Evolutionary conservation across 2,329 filamentous ascomycete species (phyloP), one percentile per base, ranked within the genome.

Genomic region (Aspergillus awamori): DNA sequence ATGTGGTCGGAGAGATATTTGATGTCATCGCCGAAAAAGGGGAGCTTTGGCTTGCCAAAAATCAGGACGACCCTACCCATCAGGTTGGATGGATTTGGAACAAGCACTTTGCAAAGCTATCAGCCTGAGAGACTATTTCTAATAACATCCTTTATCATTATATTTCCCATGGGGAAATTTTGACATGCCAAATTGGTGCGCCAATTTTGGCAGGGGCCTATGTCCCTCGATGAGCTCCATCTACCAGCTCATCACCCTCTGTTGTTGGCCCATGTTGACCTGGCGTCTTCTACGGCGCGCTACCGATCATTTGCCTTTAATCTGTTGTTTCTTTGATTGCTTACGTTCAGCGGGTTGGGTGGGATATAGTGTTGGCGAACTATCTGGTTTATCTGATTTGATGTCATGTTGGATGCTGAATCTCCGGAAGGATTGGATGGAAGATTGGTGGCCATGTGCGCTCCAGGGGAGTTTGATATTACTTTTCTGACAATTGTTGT

Each of bases 11-110:
- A 66, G 95, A 99, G 86, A 91, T 94, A 65, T 94, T 94, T 71
- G 91, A 94, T 79, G 90, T 99, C 57, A 92, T 99, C 72, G 95
- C 90, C 30, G 93, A 97, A 77, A 97, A 97, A 76, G 95, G 95
- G 65, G 95, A 99, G 81, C 84, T 98, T 53, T 99, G 95, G 95
- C 87, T 99, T 60, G 95, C 95, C 57, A 92, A 92, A 77, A 99
- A 99, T 74, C 95, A 99, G 79, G 95, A 99, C 72, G 95, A 99
- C 76, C 81, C 87, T 1, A 83, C 82, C 10, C 86, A 90, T 66
- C 84, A 88, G 66, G 88, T 98, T 36, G 95, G 95, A 55, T 99
- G 95, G 95, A 97, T 99, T 71, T 99, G 95, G 95, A 96, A 93
- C 71, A 97, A 97, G 77, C 95, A 99, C 80, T 99, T 99, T 82